Evolutionary conservation across 768 basidiomycete species (phyloP), one percentile per base, ranked within the genome.

Genomic region (Pisolithus orientalis): DNA sequence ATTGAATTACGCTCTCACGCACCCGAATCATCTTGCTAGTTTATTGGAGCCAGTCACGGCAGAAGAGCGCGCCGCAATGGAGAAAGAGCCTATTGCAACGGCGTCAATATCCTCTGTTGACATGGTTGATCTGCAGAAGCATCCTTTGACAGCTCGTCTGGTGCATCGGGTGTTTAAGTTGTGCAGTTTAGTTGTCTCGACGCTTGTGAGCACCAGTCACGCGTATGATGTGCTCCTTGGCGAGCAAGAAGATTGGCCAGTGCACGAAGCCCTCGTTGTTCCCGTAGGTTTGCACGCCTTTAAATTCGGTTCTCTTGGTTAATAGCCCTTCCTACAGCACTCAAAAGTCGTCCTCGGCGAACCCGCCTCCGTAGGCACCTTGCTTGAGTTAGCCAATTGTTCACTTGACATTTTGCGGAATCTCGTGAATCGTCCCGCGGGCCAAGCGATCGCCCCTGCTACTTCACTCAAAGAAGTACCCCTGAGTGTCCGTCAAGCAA

Each of bases 1-100:
- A 57, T 70, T 96, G 55, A 94, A 93, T 66, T 93, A 94, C 57
- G 88, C 90, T 0, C 75, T 95, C 44, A 86, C 90, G 0, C 94
- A 97, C 67, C 94, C 94, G 6, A 89, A 94, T 61, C 86, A 93
- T 59, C 77, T 96, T 11, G 83, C 86, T 1, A 85, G 84, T 57
- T 73, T 90, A 27, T 74, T 94, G 58, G 90, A 94, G 53, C 85
- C 91, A 6, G 75, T 89, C 13, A 86, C 87, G 0, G 64, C 77
- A 2, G 90, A 91, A 10, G 94, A 95, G 59, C 79, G 86, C 6
- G 68, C 69, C 0, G 74, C 75, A 46, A 73, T 90, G 45, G 87
- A 93, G 59, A 84, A 83, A 55, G 85, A 87, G 44, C 58, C 66
- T 11, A 60, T 60, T 47, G 57, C 62, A 24, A 55, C 68, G 7